Evolutionary conservation across 495 filamentous ascomycete genomes (phyloP).

Genomic region (Aspergillus campestris): DNA sequence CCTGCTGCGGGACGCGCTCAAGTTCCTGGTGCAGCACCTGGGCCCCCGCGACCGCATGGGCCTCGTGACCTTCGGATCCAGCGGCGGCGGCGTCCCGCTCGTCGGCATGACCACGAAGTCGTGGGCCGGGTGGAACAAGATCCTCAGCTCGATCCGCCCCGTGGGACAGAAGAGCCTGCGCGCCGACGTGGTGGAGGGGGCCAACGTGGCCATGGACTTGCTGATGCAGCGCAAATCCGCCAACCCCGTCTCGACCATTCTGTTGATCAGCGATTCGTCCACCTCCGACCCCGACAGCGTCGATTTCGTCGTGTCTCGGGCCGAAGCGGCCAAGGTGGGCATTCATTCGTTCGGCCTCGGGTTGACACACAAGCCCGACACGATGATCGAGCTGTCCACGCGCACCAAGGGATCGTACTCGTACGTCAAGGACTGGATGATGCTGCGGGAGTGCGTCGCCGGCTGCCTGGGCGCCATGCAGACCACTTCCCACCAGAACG

Average conservation of each 20-base stretch:
- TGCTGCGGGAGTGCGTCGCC: slow-evolving; percentile 93
- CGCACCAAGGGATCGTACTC: slow-evolving; percentile 95
- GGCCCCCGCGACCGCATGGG: slow-evolving; percentile 95
- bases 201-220: slow-evolving; percentile 97
- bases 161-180: slow-evolving; percentile 95
- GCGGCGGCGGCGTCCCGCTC: slow-evolving; percentile 83
- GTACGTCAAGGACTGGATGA: slow-evolving; percentile 99
- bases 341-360: slow-evolving; percentile 97
- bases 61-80: slow-evolving; percentile 93
- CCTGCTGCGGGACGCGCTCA: slow-evolving; percentile 84
- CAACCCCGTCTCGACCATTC: slow-evolving; percentile 92
- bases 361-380: slow-evolving; percentile 96
- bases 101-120: slow-evolving; percentile 97
- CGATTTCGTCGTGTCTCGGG: slow-evolving; percentile 96
- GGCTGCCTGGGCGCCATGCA: slow-evolving; percentile 93
- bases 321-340: slow-evolving; percentile 95
- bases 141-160: slow-evolving; percentile 81
- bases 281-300: slow-evolving; percentile 93
- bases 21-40: slow-evolving; percentile 87
- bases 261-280: slow-evolving; percentile 98
- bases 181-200: slow-evolving; percentile 94
- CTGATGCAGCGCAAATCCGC: slow-evolving; percentile 96
- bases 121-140: slow-evolving; percentile 85
- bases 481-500: slow-evolving; percentile 96
- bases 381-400: slow-evolving; percentile 94